phyloP scores from a whole-genome alignment of 345 rosid species.

The Carallia brachiata region DNA sequence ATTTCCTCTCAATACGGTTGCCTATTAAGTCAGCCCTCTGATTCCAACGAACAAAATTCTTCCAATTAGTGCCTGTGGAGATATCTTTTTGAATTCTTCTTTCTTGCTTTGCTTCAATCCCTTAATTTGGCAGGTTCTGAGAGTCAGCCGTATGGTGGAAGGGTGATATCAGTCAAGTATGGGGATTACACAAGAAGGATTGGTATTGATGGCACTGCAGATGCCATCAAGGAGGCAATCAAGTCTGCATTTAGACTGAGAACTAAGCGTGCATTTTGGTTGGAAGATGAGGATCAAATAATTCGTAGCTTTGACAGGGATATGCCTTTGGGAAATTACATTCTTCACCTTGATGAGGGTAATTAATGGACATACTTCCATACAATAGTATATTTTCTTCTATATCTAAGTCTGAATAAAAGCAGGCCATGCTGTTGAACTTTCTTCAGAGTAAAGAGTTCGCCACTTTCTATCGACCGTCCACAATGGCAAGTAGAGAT shows the following conservation, averaged over 20 bases:
- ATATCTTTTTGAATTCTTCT: not conserved
- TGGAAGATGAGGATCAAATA: conserved; percentile 95
- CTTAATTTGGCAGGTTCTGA: conserved; percentile 51
- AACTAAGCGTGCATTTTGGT: conserved; percentile 91
- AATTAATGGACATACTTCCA: conserved; percentile 12
- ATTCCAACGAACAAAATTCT: not conserved
- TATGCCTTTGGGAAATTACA: conserved; percentile 92
- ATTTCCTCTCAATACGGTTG: conserved; percentile 20
- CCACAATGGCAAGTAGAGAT: no score
- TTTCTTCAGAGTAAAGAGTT: not conserved
- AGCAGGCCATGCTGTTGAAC: no score
- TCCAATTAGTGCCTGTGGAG: not conserved
- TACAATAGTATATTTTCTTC: not conserved
- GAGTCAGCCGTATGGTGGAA: conserved; percentile 75
- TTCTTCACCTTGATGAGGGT: conserved; percentile 93
- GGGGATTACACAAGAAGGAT: conserved; percentile 90
- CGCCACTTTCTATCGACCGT: not conserved
- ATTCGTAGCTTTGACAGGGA: conserved; percentile 84
- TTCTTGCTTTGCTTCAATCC: not conserved
- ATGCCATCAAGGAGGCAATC: conserved; percentile 89
- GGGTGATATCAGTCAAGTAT: conserved; percentile 85
- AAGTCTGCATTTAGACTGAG: conserved; percentile 84
- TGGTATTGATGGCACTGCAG: conserved; percentile 81
- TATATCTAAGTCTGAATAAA: not conserved
- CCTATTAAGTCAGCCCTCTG: not conserved